Base-by-base conservation (phyloP, 257 asterid genomes). In the Nicotiana attenuata region DNA sequence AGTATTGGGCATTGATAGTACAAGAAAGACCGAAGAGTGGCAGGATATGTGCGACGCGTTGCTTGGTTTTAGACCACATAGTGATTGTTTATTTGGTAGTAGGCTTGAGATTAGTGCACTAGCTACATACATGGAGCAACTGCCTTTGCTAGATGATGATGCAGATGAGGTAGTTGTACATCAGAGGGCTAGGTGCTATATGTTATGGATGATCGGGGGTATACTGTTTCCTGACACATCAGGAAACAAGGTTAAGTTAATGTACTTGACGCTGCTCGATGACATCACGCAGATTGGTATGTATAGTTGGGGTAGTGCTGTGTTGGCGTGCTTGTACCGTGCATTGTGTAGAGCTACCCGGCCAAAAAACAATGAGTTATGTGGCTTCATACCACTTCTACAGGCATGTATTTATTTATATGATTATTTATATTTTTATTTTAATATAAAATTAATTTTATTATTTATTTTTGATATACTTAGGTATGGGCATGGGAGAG, bases 281-380 rank as follows among this genome's bases (percentile, higher is more conserved):
- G 91, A 93, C 89, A 92, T 93, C 85, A 90, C 84, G 41, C 90
- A 90, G 79, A 90, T 94, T 60, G 96, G 93, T 26, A 89, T 68
- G 85, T 88, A 88, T 50, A 92, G 96, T 85, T 93, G 94, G 94
- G 97, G 94, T 50, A 88, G 93, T 52, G 93, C 94, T 8, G 98
- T 93, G 53, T 93, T 93, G 29, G 90, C 92, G 79, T 92, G 95
- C 78, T 78, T 92, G 56, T 90, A 93, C 84, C 94, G 94, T 76
- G 98, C 97, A 79, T 81, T 93, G 71, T 90, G 97, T 80, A 91
- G 97, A 47, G 97, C 96, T 47, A 87, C 89, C 81, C 91, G 89
- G 67, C 91, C 95, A n/a, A 93, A 90, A 88, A 93, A 94, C 10
- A 92, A 93, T 31, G 95, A 93, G 84, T 92, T 93, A 85, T 90